Base-by-base conservation (phyloP, 805 yeast genomes). In the Wickerhamiella parazyma region DNA sequence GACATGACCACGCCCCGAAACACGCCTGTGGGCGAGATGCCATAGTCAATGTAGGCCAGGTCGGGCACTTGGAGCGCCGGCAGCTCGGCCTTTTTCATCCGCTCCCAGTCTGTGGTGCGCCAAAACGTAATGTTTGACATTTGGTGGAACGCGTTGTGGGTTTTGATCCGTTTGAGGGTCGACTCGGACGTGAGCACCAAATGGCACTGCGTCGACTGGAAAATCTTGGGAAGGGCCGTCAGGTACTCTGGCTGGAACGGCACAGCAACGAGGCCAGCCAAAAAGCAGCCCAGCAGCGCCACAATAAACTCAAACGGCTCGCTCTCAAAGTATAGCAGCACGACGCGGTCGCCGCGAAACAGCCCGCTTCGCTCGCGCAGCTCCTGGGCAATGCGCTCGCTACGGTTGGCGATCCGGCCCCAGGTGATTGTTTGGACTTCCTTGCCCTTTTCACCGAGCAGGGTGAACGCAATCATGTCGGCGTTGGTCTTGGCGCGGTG, bases 251-350 rank as follows among this genome's bases (percentile, higher is more conserved):
- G 78, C 43, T 82, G 82, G 34, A 91, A 76, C 0, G 98, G 98
- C 4, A 91, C 89, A 0, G 97, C 97, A 2, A 91, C 87, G 37
- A 85, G 80, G 2, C 94, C 95, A 1, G 96, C 94, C 45, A 89
- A 66, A 51, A 89, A 83, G 57, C 96, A 87, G 6, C 95, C 98
- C 58, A 85, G 72, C 17, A 91, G 60, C 0, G 97, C 93, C 1
- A 82, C 74, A 0, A 83, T 73, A 58, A 87, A 89, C 49, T 91
- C 97, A 10, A 82, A 71, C 2, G 83, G 76, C 59, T 91, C 97
- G 24, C 71, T 71, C 46, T 80, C 85, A 53, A 82, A 85, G 57
- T 86, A 91, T 51, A 93, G 71, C 35, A 91, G 65, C 25, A 84
- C 75, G 0, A 89, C 94, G 28, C 94, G 71, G 57, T 85, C 95